Evolutionary conservation across 148 eudicot genomes (phyloP), one percentile per base, ranked within the genome.

Genomic region (Vaccinium vitisidaea): DNA sequence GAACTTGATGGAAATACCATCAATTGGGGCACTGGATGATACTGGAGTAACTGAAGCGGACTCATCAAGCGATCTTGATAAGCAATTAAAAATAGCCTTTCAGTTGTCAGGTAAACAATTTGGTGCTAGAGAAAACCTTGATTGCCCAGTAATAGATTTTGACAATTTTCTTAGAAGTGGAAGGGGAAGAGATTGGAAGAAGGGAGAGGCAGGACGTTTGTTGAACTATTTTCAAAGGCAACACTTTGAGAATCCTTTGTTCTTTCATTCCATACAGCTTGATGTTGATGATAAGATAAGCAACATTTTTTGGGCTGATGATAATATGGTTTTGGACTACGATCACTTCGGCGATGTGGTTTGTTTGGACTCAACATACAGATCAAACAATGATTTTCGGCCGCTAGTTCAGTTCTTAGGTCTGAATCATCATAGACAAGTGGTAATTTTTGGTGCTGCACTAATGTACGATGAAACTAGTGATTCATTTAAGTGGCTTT

Each of bases 221-320:
- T 39, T 79, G 70, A 80, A 84, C 81, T 79, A 84, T 56, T 84
- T 84, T 84, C 83, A 84, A 52, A 84, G 75, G 59, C 83, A 85
- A 25, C 86, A 70, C 56, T 80, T 80, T 80, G 86, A 85, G 49
- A 71, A 73, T 56, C 86, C 83, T 23, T 80, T 71, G 4, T 85
- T 85, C 63, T 71, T 80, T 30, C 80, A 80, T 80, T 30, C 83
- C 55, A 46, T 80, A 54, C 86, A 85, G 77, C 86, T 85, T 80
- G 86, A 85, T 73, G 69, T 81, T 55, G 83, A 85, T n/a, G 86
- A 85, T 73, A 71, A 81, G 79, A 71, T 85, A 30, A 80, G 80
- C 73, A 85, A 85, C 48, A 80, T 85, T 30, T 85, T 85, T 49
- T 85, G 86, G 86, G 79, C 83, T 30, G 86, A 85, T 80, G 86